Conservation (phyloP, 352 stramenopile genomes). For the Lagenidium sp. region DNA sequence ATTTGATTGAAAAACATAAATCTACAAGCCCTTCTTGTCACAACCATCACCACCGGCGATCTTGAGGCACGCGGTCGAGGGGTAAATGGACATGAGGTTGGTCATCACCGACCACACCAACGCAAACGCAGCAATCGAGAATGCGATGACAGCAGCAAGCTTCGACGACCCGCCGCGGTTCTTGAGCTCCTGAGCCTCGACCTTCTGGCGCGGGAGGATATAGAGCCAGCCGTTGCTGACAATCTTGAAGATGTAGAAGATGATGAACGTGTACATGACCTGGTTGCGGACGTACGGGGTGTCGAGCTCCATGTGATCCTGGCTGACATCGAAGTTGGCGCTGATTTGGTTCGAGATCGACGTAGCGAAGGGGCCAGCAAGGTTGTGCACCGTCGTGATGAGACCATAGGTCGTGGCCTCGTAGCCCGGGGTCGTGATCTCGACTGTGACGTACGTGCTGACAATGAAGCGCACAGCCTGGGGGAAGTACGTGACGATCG, state of each 20-base stretch:
- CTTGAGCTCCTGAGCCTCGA: slow-evolving; percentile 13
- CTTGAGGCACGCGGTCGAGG: slow-evolving; percentile 12
- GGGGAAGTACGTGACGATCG: slow-evolving; percentile 13
- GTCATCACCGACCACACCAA: slow-evolving; percentile 12
- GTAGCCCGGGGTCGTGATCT: slow-evolving; percentile 12
- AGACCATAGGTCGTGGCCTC: slow-evolving; percentile 19
- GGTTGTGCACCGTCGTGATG: slow-evolving; percentile 16
- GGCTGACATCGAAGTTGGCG: slow-evolving; percentile 10
- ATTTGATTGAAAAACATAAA: slow-evolving; percentile 18
- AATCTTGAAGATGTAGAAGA: slow-evolving; percentile 17
- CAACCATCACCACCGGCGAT: background rate
- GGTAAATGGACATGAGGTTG: slow-evolving; percentile 18
- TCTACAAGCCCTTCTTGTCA: background rate
- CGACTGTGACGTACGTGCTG: slow-evolving; percentile 16
- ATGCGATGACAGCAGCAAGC: slow-evolving; percentile 2
- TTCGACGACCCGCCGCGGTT: slow-evolving; percentile 5
- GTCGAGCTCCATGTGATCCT: slow-evolving; percentile 12
- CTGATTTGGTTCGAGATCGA: slow-evolving; percentile 12
- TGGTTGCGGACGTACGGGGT: slow-evolving; percentile 15
- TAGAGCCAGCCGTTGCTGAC: slow-evolving; percentile 11
- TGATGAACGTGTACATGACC: slow-evolving; percentile 13
- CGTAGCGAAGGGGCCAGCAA: slow-evolving; percentile 14
- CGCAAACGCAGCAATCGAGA: slow-evolving; percentile 5
- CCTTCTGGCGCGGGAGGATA: slow-evolving; percentile 19
- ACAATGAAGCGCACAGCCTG: slow-evolving; percentile 17